Conservation (phyloP, 73 alveolate genomes). For the Effrenium voratum region DNA sequence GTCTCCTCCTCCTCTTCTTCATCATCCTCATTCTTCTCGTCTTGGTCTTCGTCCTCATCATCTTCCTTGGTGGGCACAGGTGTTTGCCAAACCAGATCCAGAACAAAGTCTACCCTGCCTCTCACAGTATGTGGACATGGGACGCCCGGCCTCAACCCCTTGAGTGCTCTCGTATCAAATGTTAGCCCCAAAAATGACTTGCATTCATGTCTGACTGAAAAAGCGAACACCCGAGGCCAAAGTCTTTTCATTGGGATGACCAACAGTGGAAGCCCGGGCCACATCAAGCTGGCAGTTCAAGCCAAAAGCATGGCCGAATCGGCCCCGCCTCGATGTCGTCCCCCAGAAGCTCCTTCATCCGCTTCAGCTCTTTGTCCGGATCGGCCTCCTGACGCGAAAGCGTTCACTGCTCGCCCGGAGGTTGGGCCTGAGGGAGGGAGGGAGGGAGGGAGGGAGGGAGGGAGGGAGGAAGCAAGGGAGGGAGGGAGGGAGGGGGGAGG, state of each 20-base stretch:
- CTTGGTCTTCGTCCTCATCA: conserved; percentile 33
- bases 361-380: conserved; percentile 48
- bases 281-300: too few relatives aligned
- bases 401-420: not conserved
- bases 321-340: conserved; percentile 45
- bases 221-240: too few relatives aligned
- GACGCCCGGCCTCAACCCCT: too few relatives aligned
- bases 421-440: not conserved
- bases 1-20: not conserved
- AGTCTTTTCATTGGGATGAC: too few relatives aligned
- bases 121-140: too few relatives aligned
- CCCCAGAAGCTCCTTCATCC: conserved; percentile 83
- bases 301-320: too few relatives aligned
- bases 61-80: not conserved
- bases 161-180: too few relatives aligned
- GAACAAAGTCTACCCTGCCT: too few relatives aligned
- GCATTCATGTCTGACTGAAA: too few relatives aligned
- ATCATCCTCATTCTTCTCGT: not conserved
- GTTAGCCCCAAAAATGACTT: too few relatives aligned
- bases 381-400: conserved; percentile 15
- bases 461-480: not conserved
- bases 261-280: too few relatives aligned
- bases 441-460: not conserved
- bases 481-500: not conserved
- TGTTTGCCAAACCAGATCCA: too few relatives aligned